Conservation (phyloP, 331 rosid genomes). For the Prunus yedoensis region DNA sequence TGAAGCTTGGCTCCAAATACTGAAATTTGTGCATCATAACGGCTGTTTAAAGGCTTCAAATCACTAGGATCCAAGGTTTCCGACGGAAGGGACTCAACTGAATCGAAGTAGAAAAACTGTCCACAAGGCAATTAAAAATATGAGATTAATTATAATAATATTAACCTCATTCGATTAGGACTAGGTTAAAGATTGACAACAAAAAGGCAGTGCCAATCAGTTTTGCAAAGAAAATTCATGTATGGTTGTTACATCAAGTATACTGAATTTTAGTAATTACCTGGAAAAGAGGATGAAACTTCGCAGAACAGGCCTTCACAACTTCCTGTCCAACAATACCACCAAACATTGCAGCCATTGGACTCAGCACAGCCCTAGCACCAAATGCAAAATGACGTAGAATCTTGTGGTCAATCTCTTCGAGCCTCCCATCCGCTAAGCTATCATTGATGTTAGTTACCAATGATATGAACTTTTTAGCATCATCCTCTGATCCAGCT, state of each 20-base stretch:
- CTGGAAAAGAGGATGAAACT: conserved; percentile 32
- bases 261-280: not conserved
- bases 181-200: not conserved
- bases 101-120: conserved; percentile 32
- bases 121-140: not conserved
- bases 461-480: conserved; percentile 5
- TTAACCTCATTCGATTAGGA: not conserved
- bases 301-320: conserved; percentile 30
- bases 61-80: conserved; percentile 18
- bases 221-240: not conserved
- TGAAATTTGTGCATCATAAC: conserved; percentile 35
- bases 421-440: conserved; percentile 20
- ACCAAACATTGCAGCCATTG: conserved; percentile 35
- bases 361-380: conserved; percentile 33
- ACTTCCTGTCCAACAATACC: conserved; percentile 34
- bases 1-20: conserved; percentile 28
- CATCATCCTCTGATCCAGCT: conserved; percentile 31
- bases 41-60: conserved; percentile 25
- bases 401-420: conserved; percentile 23
- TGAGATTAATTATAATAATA: not conserved
- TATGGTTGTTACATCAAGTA: not conserved
- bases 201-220: not conserved
- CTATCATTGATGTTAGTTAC: conserved; percentile 22
- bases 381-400: conserved; percentile 27
- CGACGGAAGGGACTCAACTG: conserved; percentile 23